Evolutionary conservation across 139 green algal species (phyloP).

Genomic region (Coelastrella sp.): DNA sequence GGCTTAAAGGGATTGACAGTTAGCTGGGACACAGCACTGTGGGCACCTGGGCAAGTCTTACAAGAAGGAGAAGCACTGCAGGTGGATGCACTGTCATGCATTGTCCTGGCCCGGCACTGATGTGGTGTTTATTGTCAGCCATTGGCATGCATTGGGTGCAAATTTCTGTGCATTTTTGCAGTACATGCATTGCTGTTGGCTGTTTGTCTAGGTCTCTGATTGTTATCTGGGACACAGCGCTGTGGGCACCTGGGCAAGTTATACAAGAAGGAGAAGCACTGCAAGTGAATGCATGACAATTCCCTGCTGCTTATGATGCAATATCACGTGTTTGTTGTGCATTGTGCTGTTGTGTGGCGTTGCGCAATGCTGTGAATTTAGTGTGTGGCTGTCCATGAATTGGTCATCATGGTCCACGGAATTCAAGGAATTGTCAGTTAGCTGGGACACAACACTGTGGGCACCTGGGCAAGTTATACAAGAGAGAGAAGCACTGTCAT

Average conservation of each 20-base stretch:
- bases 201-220: neutral
- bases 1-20: neutral
- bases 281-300: neutral
- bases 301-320: neutral
- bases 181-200: neutral
- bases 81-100: neutral
- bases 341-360: neutral
- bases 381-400: neutral
- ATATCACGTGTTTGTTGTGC: neutral
- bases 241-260: conserved; percentile 52
- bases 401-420: neutral
- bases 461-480: conserved; percentile 44
- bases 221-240: conserved; percentile 28
- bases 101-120: too few relatives aligned
- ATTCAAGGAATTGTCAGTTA: neutral
- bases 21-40: conserved; percentile 42
- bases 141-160: too few relatives aligned
- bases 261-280: conserved; percentile 42
- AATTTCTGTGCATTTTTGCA: neutral
- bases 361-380: neutral
- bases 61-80: conserved; percentile 47
- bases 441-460: conserved; percentile 46
- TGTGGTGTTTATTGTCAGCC: too few relatives aligned
- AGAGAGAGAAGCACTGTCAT: conserved; percentile 40
- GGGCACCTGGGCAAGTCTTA: conserved; percentile 46